phyloP scores from a whole-genome alignment of 441 rosid species.

The Syzygium malaccense region DNA sequence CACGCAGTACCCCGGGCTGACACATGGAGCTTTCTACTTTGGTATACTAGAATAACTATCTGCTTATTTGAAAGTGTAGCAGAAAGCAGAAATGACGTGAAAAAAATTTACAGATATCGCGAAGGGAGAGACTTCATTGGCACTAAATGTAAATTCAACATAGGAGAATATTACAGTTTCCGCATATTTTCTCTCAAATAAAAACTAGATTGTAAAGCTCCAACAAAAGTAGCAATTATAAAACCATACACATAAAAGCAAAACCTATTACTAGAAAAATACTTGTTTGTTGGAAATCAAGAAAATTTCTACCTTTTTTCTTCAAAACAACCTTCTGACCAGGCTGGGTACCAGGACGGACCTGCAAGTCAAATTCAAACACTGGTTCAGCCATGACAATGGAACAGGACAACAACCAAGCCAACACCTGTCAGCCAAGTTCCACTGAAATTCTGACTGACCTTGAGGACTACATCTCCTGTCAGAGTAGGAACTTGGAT shows the following conservation, averaged over 20 bases:
- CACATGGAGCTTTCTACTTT: neutral
- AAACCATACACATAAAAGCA: neutral
- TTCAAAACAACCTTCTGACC: conserved; percentile 98
- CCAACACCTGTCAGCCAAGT: neutral
- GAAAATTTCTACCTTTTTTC: conserved; percentile 69
- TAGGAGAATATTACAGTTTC: neutral
- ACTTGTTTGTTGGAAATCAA: neutral
- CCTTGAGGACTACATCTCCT: conserved; percentile 96
- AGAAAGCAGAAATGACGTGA: neutral
- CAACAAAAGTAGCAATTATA: neutral
- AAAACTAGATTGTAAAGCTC: neutral
- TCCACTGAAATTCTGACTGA: conserved; percentile 15
- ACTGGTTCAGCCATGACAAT: neutral
- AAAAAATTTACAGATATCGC: neutral
- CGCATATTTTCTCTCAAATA: neutral
- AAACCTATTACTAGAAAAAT: neutral
- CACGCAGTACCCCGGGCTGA: neutral
- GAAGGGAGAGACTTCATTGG: neutral
- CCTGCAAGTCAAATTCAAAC: conserved; percentile 34
- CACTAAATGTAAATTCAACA: neutral
- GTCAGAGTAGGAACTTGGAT: conserved; percentile 95
- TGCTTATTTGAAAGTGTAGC: neutral
- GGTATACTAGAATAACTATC: neutral
- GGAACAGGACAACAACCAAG: neutral
- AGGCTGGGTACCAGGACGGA: conserved; percentile 96